Conservation (phyloP, 192 early-diverging fungal species). For the Backusella sp. region DNA sequence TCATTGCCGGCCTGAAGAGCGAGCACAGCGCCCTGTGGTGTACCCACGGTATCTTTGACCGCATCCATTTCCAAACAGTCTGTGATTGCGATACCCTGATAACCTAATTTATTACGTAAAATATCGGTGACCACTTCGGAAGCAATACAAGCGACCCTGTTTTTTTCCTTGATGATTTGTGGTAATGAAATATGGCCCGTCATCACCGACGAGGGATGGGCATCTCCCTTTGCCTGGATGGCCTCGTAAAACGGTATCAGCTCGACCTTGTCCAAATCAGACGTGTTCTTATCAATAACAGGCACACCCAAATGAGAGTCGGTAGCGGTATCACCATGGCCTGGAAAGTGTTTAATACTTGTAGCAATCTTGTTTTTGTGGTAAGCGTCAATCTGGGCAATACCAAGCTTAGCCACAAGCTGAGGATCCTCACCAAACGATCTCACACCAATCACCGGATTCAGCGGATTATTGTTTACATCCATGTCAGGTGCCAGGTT, state of each 20-base stretch:
- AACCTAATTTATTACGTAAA: slow-evolving; percentile 28
- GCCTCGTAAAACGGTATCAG: slow-evolving; percentile 31
- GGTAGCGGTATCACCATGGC: slow-evolving; percentile 41
- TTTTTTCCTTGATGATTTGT: slow-evolving; percentile 26
- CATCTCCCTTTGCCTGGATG: slow-evolving; percentile 17
- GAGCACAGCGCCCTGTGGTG: slow-evolving; percentile 25
- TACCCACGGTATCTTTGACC: slow-evolving; percentile 32
- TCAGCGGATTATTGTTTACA: slow-evolving; percentile 42
- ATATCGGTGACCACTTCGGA: slow-evolving; percentile 34
- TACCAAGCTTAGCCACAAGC: slow-evolving; percentile 26
- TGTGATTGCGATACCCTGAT: slow-evolving; percentile 36
- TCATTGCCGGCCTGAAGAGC: slow-evolving; percentile 38
- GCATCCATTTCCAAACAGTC: slow-evolving; percentile 45
- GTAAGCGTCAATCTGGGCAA: slow-evolving; percentile 31
- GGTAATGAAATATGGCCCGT: slow-evolving; percentile 36
- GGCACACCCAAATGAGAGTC: slow-evolving; percentile 41
- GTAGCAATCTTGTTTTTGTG: slow-evolving; percentile 25
- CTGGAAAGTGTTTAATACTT: slow-evolving; percentile 43
- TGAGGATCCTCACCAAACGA: slow-evolving; percentile 39
- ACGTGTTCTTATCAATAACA: slow-evolving; percentile 32
- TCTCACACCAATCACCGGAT: slow-evolving; percentile 42
- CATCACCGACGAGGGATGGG: slow-evolving; percentile 35
- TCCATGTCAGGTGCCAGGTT: slow-evolving; percentile 39
- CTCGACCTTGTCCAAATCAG: slow-evolving; percentile 34
- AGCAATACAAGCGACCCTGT: slow-evolving; percentile 21